Evolutionary conservation across 305 asterid genomes (phyloP).

Genomic region (Fraxinus albicans): DNA sequence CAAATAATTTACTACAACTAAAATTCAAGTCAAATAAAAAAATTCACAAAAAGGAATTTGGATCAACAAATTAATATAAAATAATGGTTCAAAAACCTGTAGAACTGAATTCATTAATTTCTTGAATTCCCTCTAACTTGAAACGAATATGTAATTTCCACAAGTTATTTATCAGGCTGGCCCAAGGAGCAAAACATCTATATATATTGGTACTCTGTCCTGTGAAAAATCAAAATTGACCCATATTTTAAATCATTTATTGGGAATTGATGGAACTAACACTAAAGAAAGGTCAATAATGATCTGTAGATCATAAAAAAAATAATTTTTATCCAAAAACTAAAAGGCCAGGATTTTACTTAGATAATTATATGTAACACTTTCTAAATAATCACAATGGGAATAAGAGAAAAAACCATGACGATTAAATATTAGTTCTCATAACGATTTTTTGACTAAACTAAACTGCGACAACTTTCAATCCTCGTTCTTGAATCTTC

Average conservation of each 20-base stretch:
- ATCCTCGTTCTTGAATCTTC: too few species aligned
- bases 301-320: background rate
- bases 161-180: background rate
- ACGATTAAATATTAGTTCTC: too few species aligned
- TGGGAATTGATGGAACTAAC: background rate
- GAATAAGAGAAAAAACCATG: too few species aligned
- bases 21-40: too few species aligned
- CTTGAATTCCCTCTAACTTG: background rate
- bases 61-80: background rate
- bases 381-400: too few species aligned
- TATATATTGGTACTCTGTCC: too few species aligned
- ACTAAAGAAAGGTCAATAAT: background rate
- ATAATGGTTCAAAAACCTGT: background rate
- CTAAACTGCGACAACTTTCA: too few species aligned
- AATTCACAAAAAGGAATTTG: background rate
- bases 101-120: background rate
- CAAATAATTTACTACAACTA: background rate
- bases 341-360: too few species aligned
- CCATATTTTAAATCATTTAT: too few species aligned
- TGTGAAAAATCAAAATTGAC: background rate
- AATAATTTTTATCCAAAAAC: too few species aligned
- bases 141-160: background rate
- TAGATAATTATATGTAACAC: too few species aligned
- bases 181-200: background rate
- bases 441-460: too few species aligned